Conservation (phyloP, 2,329 filamentous ascomycete species). For the Hortaea werneckii region DNA sequence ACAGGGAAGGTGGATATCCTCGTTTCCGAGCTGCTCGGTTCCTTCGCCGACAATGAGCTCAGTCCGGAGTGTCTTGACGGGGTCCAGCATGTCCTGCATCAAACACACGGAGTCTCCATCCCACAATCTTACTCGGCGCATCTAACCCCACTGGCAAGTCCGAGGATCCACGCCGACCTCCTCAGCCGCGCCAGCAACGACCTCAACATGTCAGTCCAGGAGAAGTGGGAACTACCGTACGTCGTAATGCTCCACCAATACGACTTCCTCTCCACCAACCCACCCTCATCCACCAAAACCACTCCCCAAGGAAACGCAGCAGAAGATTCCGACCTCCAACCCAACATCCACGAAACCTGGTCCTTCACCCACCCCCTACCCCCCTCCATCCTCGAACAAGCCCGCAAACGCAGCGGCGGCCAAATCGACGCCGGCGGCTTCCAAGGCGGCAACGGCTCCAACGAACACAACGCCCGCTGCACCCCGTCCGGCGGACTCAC, state of each 20-base stretch:
- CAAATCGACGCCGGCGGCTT: conserved; percentile 60
- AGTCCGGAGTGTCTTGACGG: conserved; percentile 95
- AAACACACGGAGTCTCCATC: conserved; percentile 80
- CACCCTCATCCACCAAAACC: conserved; percentile 57
- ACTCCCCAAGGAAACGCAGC: conserved; percentile 31
- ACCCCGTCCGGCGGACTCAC: conserved; percentile 53
- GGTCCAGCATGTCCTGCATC: conserved; percentile 78
- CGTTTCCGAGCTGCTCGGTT: conserved; percentile 86
- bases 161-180: conserved; percentile 76
- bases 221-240: conserved; percentile 82
- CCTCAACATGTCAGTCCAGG: conserved; percentile 40
- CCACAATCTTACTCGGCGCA: conserved; percentile 89
- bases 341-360: conserved; percentile 65
- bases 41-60: conserved; percentile 93
- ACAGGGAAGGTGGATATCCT: conserved; percentile 76
- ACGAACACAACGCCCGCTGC: conserved; percentile 76
- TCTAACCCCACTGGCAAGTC: conserved; percentile 81
- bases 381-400: conserved; percentile 45
- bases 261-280: conserved; percentile 64
- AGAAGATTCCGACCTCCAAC: conserved; percentile 7
- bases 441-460: conserved; percentile 66
- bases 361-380: conserved; percentile 70
- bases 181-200: conserved; percentile 33
- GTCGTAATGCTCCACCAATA: conserved; percentile 87
- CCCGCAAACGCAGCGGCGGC: conserved; percentile 49